Evolutionary conservation across 169 alveolate genomes (phyloP), one percentile per base, ranked within the genome.

Genomic region (Eimeria praecox): DNA sequence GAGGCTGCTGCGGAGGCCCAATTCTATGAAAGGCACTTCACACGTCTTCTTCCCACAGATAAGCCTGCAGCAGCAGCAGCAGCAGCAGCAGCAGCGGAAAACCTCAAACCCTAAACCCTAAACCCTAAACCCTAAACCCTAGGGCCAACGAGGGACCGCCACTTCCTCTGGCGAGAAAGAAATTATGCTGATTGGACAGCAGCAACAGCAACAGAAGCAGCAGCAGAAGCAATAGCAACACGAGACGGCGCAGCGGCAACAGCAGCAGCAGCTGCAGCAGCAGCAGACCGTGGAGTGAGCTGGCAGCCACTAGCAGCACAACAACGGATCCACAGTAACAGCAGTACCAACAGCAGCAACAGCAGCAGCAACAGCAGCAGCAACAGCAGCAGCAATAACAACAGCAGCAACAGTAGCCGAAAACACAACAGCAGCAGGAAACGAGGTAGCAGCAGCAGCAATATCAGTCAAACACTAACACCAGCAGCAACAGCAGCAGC

Each of bases 41-140:
- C 88, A 78, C 40, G 88, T 78, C 62, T 38, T 62, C 49, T 3
- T 38, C 49, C 88, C 88, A 22, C 88, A 78, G 6, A 42, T 78
- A 14, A 78, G 62, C 62, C 88, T 78, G 88, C 88, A n/a, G 49
- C 52, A 78, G 38, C 42, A 35, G n/a, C 46, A 20, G 71, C 71
- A 16, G 22, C 71, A 59, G 46, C 52, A 38, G 62, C 62, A 1
- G 62, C 62, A 59, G n/a, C 82, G 46, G 10, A 8, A 10, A 71
- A n/a, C 82, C 82, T 18, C 22, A 71, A 71, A 71, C 82, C 82
- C 82, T 71, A 71, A 71, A 71, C 82, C 82, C 46, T 71, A 71
- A 71, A 71, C 82, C 82, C 46, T 71, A 59, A 71, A 71, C 82
- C 82, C 46, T 71, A 71, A 71, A 71, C 82, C 82, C 46, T 71